Evolutionary conservation across 2,329 filamentous ascomycete species (phyloP), one percentile per base, ranked within the genome.

Genomic region (Xylaria sp.): DNA sequence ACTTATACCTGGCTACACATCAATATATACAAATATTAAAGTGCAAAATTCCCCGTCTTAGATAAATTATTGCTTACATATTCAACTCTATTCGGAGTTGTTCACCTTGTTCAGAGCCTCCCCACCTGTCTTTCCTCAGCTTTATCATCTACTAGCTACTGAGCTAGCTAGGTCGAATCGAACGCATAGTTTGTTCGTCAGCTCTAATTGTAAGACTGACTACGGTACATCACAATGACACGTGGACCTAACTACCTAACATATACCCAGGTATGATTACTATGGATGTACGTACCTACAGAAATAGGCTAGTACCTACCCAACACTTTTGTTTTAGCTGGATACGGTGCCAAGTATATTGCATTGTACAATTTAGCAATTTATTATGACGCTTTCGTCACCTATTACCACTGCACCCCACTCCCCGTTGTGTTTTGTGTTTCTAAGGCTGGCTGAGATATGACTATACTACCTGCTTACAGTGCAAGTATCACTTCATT

Each of bases 61-160:
- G 60, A 54, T 63, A 63, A 9, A 55, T 63, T 55, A 57, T 63
- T 57, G 50, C 51, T 40, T 55, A 63, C 60, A 63, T 25, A 32
- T 25, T 60, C 55, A 40, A 54, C 57, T 65, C 48, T 51, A 55
- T 54, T 54, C 53, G 29, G 27, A 40, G 27, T 35, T 37, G 55
- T 27, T 55, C 37, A 51, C 55, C 63, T 60, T 35, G 48, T 27
- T 60, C 16, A 50, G 51, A 40, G 27, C 62, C 44, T 18, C 54
- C 35, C 35, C 54, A 35, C 21, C 18, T 25, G 48, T 37, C 32
- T 29, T 21, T 51, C 8, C 40, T 25, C 55, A 27, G 40, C 25
- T 58, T 29, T 27, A 37, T 42, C 21, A 58, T 23, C 35, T 27
- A 29, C 21, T n/a, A n/a, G n/a, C 5, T 32, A 3, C 40, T 13